Percentiles rank a stretch among this genome's conserved stretches.
Evolutionary conservation across 768 basidiomycete genomes (phyloP).

Genomic region (Lactarius akahatsu): DNA sequence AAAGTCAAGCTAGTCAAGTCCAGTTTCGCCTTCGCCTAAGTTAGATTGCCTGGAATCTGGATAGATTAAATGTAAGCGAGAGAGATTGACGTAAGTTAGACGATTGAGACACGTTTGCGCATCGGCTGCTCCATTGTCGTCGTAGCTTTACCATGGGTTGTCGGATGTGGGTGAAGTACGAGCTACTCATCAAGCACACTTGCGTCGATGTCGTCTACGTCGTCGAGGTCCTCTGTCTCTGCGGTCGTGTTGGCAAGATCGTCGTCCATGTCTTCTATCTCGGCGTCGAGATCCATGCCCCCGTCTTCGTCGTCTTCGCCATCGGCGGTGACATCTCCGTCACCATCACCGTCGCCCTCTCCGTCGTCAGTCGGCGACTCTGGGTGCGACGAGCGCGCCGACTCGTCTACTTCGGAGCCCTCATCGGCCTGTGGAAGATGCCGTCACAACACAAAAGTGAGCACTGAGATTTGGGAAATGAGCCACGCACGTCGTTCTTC

Average conservation of each 20-base stretch:
- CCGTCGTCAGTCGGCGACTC: slow-evolving; percentile 41
- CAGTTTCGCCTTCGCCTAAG: neutral
- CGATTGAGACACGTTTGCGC: neutral
- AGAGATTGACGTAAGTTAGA: neutral
- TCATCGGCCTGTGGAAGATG: slow-evolving; percentile 40
- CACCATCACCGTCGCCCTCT: slow-evolving; percentile 33
- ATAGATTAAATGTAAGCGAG: neutral
- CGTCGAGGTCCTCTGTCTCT: slow-evolving; percentile 21
- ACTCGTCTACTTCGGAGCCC: slow-evolving; percentile 43
- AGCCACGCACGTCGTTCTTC: slow-evolving; percentile 68
- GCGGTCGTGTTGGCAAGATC: slow-evolving; percentile 23
- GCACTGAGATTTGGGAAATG: neutral
- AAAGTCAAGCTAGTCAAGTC: no score
- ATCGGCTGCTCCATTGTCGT: neutral
- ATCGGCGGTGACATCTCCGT: slow-evolving; percentile 47
- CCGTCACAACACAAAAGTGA: neutral
- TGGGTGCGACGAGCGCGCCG: slow-evolving; percentile 40
- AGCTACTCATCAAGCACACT: slow-evolving; percentile 20
- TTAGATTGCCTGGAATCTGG: no score
- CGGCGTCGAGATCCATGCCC: slow-evolving; percentile 46
- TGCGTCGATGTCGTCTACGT: slow-evolving; percentile 19
- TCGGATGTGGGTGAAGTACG: neutral
- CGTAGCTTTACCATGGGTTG: no score
- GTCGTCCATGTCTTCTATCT: slow-evolving; percentile 33
- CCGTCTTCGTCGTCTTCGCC: slow-evolving; percentile 57